phyloP scores from a whole-genome alignment of 805 yeast genomes.

The Scheffersomyces spartinae region DNA sequence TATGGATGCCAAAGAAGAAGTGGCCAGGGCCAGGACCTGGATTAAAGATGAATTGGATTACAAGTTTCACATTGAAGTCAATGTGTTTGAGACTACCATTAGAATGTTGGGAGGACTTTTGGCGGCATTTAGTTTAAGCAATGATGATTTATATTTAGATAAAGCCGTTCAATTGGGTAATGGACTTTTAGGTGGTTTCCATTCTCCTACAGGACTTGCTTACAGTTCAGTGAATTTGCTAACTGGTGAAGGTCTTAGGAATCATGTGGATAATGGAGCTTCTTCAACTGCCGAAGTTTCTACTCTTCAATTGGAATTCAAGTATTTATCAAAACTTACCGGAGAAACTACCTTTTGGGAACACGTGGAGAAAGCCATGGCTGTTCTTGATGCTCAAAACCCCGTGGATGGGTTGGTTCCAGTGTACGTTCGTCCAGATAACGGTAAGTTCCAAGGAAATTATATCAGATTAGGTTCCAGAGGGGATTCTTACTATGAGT shows the following conservation, averaged over 20 bases:
- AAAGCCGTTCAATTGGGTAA: conserved; percentile 76
- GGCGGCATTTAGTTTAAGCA: conserved; percentile 64
- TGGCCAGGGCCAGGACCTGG: conserved; percentile 61
- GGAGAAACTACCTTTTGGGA: conserved; percentile 76
- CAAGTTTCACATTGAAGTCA: conserved; percentile 63
- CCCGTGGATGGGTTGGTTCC: conserved; percentile 75
- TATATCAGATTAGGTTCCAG: conserved; percentile 77
- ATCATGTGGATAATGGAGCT: conserved; percentile 64
- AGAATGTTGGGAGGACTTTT: conserved; percentile 90
- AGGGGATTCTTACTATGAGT: conserved; percentile 91
- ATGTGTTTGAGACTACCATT: conserved; percentile 88
- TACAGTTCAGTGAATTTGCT: conserved; percentile 65
- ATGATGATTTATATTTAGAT: conserved; percentile 60
- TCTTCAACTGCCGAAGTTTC: conserved; percentile 86
- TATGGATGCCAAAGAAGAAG: conserved; percentile 60
- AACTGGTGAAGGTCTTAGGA: conserved; percentile 47
- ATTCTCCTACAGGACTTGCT: conserved; percentile 59
- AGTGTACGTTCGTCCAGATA: conserved; percentile 62
- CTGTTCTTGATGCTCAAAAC: conserved; percentile 51
- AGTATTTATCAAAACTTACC: conserved; percentile 67
- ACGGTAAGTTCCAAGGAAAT: conserved; percentile 55
- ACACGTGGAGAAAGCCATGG: conserved; percentile 62
- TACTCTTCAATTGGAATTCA: conserved; percentile 78
- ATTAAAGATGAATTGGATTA: conserved; percentile 58
- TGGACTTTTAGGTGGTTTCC: conserved; percentile 58